These are phyloP conservation scores for Backusella westeae DNA, from an alignment of 192 early-diverging fungal species.

Conservation along the genomic window DNA sequence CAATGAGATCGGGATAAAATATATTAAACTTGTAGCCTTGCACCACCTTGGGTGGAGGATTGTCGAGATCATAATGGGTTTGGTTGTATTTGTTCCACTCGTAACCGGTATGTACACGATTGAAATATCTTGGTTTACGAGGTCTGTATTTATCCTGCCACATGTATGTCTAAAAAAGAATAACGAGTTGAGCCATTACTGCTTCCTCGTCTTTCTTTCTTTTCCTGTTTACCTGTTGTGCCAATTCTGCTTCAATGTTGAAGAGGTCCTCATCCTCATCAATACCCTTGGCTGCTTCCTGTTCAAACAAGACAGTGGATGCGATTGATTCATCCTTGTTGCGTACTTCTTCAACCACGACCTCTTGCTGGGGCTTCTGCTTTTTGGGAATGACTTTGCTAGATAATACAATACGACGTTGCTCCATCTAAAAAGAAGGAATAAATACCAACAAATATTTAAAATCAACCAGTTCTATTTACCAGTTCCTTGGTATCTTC, in stretches of 20 bases:
- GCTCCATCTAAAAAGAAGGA: slow-evolving; percentile 39
- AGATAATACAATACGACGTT: slow-evolving; percentile 49
- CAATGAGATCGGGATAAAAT: slow-evolving; percentile 97
- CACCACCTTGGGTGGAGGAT: slow-evolving; percentile 96
- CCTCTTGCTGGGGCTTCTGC: slow-evolving; percentile 17
- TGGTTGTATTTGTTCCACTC: slow-evolving; percentile 99
- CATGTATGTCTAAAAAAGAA: slow-evolving; percentile 52
- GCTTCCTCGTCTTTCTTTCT: background rate
- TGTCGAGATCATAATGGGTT: slow-evolving; percentile 96
- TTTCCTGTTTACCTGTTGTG: slow-evolving; percentile 40
- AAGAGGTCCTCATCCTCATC: slow-evolving; percentile 81
- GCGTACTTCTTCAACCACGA: slow-evolving; percentile 9
- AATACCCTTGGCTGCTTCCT: slow-evolving; percentile 71
- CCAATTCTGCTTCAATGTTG: slow-evolving; percentile 68
- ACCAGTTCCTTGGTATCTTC: slow-evolving; percentile 64
- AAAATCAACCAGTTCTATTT: background rate
- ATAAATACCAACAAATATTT: background rate
- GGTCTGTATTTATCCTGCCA: slow-evolving; percentile 97
- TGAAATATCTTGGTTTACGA: slow-evolving; percentile 93
- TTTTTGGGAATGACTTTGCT: slow-evolving; percentile 57
- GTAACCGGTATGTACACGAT: slow-evolving; percentile 96
- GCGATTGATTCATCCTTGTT: slow-evolving; percentile 29
- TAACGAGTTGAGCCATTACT: background rate
- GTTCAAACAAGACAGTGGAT: slow-evolving; percentile 60
- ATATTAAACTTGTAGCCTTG: slow-evolving; percentile 99